Evolutionary conservation across 768 basidiomycete species (phyloP), one percentile per base, ranked within the genome.

Genomic region (Leccinum olivaceopallidum): DNA sequence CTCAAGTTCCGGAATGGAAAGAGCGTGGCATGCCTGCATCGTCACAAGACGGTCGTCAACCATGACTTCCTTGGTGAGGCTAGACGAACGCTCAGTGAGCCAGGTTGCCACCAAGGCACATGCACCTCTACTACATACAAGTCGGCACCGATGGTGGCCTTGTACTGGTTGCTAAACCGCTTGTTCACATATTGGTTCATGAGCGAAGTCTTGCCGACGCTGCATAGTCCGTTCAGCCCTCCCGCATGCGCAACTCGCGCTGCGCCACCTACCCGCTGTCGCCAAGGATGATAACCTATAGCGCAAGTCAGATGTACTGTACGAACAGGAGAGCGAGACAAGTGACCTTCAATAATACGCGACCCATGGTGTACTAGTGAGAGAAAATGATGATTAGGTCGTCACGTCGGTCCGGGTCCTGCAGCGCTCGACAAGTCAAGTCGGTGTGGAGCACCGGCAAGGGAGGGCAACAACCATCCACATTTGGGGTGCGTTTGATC

Each of bases 131-230:
- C 92, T 39, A 83, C 92, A 61, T 78, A 94, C 92, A 95, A 95
- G 84, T 95, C 94, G 61, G 94, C 94, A 60, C 94, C 94, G 73
- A 96, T 96, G 63, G 97, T 98, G 18, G 97, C 97, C 80, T 98
- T 98, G 85, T 99, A 99, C 79, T 98, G 96, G 79, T 95, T 97
- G 76, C 92, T 94, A 78, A 98, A 99, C 63, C 97, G 90, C 78
- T 98, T 98, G 86, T 98, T 98, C 65, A 99, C 97, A 80, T 97
- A 98, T 79, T 99, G 97, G 81, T 98, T 98, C 97, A 99, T 99
- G 69, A 99, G 89, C 30, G 96, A 98, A 47, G 97, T 98, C 89
- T 98, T 98, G 48, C 95, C 96, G 75, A 98, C 96, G 60, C 95
- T 95, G 69, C 18, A 56, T 34, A 42, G 55, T 60, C 28, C 59